These are phyloP conservation scores for Fusarium nelsonii DNA, from an alignment of 2,329 filamentous ascomycete genomes.

Conservation along the genomic window DNA sequence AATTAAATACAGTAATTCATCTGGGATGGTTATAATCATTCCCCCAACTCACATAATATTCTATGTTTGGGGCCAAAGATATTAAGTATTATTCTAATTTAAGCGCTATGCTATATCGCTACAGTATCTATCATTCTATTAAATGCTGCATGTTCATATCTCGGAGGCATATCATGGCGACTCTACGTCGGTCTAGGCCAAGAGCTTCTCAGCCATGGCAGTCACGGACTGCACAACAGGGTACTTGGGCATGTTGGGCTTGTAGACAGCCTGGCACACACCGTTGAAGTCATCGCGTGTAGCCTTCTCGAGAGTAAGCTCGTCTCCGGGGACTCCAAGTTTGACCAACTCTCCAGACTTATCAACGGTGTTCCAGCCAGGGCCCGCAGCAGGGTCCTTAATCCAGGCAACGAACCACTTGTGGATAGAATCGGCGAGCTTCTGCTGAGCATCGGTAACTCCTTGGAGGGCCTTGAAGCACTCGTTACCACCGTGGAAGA, in stretches of 20 bases:
- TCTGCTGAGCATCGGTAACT: slow-evolving; percentile 56
- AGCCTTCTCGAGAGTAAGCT: slow-evolving; percentile 29
- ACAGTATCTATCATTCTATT: slow-evolving; percentile 9
- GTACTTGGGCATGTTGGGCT: slow-evolving; percentile 29
- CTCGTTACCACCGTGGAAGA: slow-evolving; percentile 60
- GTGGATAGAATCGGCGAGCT: slow-evolving; percentile 57
- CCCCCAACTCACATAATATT: too few relatives aligned
- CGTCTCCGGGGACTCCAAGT: slow-evolving; percentile 42
- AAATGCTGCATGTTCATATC: slow-evolving; percentile 12
- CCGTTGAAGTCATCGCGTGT: slow-evolving; percentile 26
- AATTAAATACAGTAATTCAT: too few relatives aligned
- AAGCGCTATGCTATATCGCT: not conserved
- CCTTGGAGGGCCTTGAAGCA: slow-evolving; percentile 52
- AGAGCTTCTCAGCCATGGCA: slow-evolving; percentile 1
- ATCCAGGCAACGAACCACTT: slow-evolving; percentile 60
- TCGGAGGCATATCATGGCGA: slow-evolving; percentile 19
- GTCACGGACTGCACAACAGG: slow-evolving; percentile 27
- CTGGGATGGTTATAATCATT: too few relatives aligned
- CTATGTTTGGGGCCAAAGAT: not conserved
- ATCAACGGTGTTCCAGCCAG: slow-evolving; percentile 55
- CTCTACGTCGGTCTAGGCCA: not conserved
- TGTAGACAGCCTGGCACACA: slow-evolving; percentile 39
- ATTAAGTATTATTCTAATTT: slow-evolving; percentile 1
- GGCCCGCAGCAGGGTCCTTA: slow-evolving; percentile 57
- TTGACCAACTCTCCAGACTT: slow-evolving; percentile 34